These are phyloP conservation scores for Cyberlindnera mycetangii DNA, from an alignment of 805 yeast species.

Conservation along the genomic window DNA sequence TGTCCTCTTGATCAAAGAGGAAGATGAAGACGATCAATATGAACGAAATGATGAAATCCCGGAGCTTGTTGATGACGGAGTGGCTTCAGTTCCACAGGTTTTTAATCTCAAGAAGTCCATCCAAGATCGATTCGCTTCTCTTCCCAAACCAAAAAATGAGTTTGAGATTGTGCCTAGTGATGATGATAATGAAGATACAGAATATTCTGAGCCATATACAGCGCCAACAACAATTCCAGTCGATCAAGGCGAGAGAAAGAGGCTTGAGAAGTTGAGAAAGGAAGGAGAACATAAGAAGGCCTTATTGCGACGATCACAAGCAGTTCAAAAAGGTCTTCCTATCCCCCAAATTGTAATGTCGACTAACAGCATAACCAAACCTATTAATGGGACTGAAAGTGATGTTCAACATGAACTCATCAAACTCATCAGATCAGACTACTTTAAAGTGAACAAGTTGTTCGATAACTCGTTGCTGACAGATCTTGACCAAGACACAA, in stretches of 20 bases:
- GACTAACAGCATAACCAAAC: neutral
- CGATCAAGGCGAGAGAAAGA: conserved; percentile 25
- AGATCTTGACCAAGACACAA: conserved; percentile 22
- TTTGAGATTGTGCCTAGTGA: conserved; percentile 40
- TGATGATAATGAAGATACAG: conserved; percentile 19
- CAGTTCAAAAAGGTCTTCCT: conserved; percentile 41
- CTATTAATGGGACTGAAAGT: neutral
- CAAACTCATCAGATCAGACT: conserved; percentile 42
- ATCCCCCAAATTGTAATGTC: conserved; percentile 33
- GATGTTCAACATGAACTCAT: conserved; percentile 33
- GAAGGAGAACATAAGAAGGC: conserved; percentile 20
- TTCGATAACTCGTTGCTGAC: conserved; percentile 18
- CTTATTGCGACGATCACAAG: conserved; percentile 43
- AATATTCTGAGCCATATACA: neutral
- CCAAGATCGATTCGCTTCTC: conserved; percentile 27
- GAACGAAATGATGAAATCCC: neutral
- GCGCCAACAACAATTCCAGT: neutral
- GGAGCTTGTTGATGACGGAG: neutral
- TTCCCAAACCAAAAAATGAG: conserved; percentile 46
- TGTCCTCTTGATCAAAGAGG: conserved; percentile 30
- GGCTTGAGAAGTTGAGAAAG: conserved; percentile 14
- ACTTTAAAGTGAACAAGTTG: conserved; percentile 29
- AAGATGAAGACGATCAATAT: conserved; percentile 8
- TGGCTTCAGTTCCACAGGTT: neutral
- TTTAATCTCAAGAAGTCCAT: conserved; percentile 3